Base-by-base conservation (phyloP, 305 asterid species). In the Fraxinus greggii region DNA sequence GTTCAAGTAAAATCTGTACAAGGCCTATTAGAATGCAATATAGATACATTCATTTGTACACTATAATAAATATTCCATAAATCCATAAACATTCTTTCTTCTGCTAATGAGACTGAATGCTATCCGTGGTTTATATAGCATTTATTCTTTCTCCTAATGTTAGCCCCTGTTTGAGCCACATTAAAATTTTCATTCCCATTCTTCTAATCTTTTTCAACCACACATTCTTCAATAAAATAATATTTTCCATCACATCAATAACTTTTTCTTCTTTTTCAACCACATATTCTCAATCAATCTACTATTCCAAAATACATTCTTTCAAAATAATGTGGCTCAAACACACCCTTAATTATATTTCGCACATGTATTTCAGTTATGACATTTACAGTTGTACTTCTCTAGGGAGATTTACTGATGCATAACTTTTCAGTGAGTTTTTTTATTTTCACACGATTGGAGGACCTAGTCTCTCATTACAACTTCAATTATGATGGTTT, bases 71-170 rank as follows among this genome's bases (percentile, higher is more conserved):
- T 72, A 72, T 72, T 33, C 45, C 76, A 32, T 72, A 28, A 72
- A 72, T 33, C 31, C 76, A 31, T 7, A 17, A 72, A 72, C 26
- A 31, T 32, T 28, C 26, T 17, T 32, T 72, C 48, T 72, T 32
- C 76, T 72, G 10, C 76, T 32, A 69, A 32, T 17, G 76, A 32
- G 76, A 33, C 26, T 32, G 76, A 72, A 72, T 72, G 76, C 45
- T 32, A 70, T 31, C 45, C 24, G 1, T 32, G 26, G 24, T 70
- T 72, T 31, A 17, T 17, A 32, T 72, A 72, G 26, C 23, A n/a
- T 17, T 72, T 72, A 72, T 7, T n/a, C 76, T 17, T 72, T 72
- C 26, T 72, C 45, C 6, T 32, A 15, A 72, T 72, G 76, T 72
- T 17, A n/a, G n/a, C n/a, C n/a, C n/a, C n/a, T n/a, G n/a, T n/a